phyloP scores from a whole-genome alignment of 2,329 filamentous ascomycete species.

The Nakataea oryzae region DNA sequence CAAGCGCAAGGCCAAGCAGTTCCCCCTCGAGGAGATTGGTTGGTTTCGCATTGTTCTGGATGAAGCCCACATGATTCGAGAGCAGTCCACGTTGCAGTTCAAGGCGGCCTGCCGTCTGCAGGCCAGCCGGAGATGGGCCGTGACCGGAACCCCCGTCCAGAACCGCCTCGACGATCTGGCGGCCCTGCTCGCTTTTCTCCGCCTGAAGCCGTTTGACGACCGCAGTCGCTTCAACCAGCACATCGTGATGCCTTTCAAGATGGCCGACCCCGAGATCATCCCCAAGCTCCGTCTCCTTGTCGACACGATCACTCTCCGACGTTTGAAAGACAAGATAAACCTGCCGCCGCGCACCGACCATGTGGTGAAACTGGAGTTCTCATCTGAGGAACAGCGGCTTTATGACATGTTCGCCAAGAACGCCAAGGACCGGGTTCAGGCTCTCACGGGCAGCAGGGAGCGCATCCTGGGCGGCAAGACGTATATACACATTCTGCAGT shows the following conservation, averaged over 20 bases:
- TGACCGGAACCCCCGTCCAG: conserved; percentile 94
- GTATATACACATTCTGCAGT: conserved; percentile 90
- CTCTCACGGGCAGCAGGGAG: conserved; percentile 55
- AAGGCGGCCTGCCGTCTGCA: conserved; percentile 74
- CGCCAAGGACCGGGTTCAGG: conserved; percentile 68
- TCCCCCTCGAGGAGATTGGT: conserved; percentile 66
- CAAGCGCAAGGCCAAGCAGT: conserved; percentile 46
- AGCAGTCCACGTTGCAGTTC: conserved; percentile 70
- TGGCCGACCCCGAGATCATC: conserved; percentile 72
- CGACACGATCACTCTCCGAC: conserved; percentile 85
- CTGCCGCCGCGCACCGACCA: conserved; percentile 66
- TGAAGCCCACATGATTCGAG: conserved; percentile 90
- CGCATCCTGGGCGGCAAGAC: conserved; percentile 69
- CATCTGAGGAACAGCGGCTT: conserved; percentile 59
- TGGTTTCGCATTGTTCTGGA: conserved; percentile 94
- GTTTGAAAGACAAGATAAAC: conserved; percentile 84
- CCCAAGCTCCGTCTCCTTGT: conserved; percentile 81
- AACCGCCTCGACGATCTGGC: conserved; percentile 87
- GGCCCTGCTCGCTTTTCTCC: conserved; percentile 75
- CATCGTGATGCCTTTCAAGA: conserved; percentile 80
- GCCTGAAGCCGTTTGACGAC: conserved; percentile 77
- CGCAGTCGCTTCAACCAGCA: conserved; percentile 63
- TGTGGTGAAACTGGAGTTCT: conserved; percentile 66
- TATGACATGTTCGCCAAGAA: conserved; percentile 81
- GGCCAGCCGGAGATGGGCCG: conserved; percentile 81